phyloP scores from a whole-genome alignment of 2,329 filamentous ascomycete species.

The Cytospora leucostoma region DNA sequence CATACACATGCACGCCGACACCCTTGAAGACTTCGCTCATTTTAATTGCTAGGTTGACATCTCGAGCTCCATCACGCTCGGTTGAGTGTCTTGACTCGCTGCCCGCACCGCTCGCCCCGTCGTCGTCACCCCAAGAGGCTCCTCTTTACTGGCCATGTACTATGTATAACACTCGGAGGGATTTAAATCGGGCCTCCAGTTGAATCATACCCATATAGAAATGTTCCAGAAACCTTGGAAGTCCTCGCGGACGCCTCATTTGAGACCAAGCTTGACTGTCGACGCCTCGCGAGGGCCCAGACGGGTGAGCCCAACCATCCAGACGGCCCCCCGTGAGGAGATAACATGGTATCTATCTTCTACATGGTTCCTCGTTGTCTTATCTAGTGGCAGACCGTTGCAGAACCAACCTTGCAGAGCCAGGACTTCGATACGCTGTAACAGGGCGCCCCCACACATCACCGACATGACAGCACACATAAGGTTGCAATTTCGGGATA shows the following conservation, averaged over 20 bases:
- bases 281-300: neutral
- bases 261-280: neutral
- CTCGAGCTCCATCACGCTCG: constrained; percentile 16
- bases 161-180: neutral
- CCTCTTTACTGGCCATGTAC: neutral
- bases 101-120: neutral
- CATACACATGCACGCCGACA: neutral
- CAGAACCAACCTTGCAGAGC: neutral
- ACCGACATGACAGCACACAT: constrained; percentile 1
- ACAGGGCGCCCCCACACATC: neutral
- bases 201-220: neutral
- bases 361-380: neutral
- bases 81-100: constrained; percentile 15
- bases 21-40: neutral
- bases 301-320: constrained; percentile 12
- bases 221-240: neutral
- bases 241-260: neutral
- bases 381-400: neutral
- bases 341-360: neutral
- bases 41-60: constrained; percentile 15
- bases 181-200: neutral
- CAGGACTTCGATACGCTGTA: neutral
- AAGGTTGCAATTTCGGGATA: constrained; percentile 26
- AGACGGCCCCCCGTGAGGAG: neutral
- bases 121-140: neutral